Base-by-base conservation (phyloP, 2,329 filamentous ascomycete genomes). In the Fusarium sp. region DNA sequence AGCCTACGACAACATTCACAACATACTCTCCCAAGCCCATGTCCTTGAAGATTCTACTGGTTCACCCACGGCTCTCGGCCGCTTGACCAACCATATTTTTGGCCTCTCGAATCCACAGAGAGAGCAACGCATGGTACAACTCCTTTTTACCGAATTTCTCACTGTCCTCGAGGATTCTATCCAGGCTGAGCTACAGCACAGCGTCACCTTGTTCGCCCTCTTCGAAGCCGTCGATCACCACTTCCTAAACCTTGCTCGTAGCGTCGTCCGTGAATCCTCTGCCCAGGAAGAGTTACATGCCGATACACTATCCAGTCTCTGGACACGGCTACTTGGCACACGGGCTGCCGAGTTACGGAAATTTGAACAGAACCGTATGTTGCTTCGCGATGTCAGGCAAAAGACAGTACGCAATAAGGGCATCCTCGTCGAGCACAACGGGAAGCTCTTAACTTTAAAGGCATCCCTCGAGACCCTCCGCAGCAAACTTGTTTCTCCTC, bases 181-280 rank as follows among this genome's bases (percentile, higher is more conserved):
- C 77, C 88, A 91, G 73, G 91, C 87, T 68, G 94, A 98, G 79
- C 84, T 97, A 20, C 89, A 90, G 54, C 91, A 95, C 79, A 92
- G 90, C 40, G 87, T 94, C 3, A 87, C 89, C 2, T 87, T 97
- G 15, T 97, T 97, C 78, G 88, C 88, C 5, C 88, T 97, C n/a
- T 97, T 97, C 78, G 94, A 97, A 77, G 88, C 90, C 61, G 94
- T 97, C 71, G 95, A 98, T 80, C 87, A 89, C 53, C 93, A 97
- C 77, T 97, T 97, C 79, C 86, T 94, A 65, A 96, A 96, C 77
- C 85, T 97, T 1, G 93, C 93, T 67, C 90, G 94, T 63, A 92
- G 89, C 7, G 94, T 97, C 11, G 90, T 92, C 56, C 92, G 93
- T 73, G 94, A 97, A 80, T 88, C 90, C 20, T 90, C 92, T 66